These are phyloP conservation scores for Epicoccum sorghinum DNA, from an alignment of 2,329 filamentous ascomycete species.

Conservation along the genomic window DNA sequence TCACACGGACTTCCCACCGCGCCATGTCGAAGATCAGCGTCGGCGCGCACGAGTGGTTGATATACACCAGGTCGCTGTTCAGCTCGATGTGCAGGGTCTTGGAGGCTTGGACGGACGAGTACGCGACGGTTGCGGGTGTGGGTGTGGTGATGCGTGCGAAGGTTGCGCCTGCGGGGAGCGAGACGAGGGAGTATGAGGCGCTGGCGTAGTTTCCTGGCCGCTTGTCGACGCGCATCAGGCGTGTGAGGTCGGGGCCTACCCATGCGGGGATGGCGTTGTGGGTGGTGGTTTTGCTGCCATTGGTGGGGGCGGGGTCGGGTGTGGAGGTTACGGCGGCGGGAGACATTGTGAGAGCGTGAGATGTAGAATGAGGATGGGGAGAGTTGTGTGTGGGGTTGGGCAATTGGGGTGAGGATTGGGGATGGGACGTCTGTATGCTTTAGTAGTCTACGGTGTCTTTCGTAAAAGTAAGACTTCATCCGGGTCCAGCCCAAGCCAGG, in stretches of 20 bases:
- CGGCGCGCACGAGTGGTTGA: slow-evolving; percentile 63
- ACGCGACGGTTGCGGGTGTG: slow-evolving; percentile 54
- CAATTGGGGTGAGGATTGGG: not conserved
- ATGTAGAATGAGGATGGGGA: not conserved
- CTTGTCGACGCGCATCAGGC: slow-evolving; percentile 48
- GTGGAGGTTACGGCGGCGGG: slow-evolving; percentile 34
- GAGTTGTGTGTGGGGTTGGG: not conserved
- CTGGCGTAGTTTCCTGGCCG: slow-evolving; percentile 49
- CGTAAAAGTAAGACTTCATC: not conserved
- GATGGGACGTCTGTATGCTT: slow-evolving; percentile 6
- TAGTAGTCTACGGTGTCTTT: slow-evolving; percentile 13
- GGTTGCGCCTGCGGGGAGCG: slow-evolving; percentile 57
- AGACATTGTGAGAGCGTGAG: slow-evolving; percentile 28
- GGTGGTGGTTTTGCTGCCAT: slow-evolving; percentile 20
- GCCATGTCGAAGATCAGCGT: slow-evolving; percentile 61
- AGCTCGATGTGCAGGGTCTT: slow-evolving; percentile 60
- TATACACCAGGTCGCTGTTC: slow-evolving; percentile 62
- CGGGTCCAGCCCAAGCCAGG: not conserved
- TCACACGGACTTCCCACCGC: slow-evolving; percentile 60
- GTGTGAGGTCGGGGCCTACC: slow-evolving; percentile 47
- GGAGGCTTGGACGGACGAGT: slow-evolving; percentile 60
- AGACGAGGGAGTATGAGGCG: slow-evolving; percentile 56
- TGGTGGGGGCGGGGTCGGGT: slow-evolving; percentile 17
- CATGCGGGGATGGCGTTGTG: slow-evolving; percentile 37
- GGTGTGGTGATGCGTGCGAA: slow-evolving; percentile 57